These are phyloP conservation scores for Quambalaria eucalypti DNA, from an alignment of 1,284 basidiomycete species.

Conservation along the genomic window DNA sequence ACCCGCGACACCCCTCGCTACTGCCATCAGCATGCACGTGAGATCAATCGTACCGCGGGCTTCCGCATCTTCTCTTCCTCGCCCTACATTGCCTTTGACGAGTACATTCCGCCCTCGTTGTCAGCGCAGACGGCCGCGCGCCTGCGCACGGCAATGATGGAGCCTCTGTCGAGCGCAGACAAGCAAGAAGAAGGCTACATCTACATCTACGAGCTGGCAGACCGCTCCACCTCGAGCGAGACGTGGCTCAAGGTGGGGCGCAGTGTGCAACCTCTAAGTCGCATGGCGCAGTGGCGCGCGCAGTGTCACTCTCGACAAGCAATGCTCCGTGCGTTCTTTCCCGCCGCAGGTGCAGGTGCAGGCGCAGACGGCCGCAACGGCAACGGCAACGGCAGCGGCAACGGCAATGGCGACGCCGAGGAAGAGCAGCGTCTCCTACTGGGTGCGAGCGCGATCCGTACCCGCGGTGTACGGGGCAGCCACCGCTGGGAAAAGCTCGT, in stretches of 20 bases:
- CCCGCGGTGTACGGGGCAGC: conserved; percentile 11
- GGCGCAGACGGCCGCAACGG: neutral
- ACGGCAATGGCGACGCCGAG: neutral
- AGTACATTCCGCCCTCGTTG: conserved; percentile 3
- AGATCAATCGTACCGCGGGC: conserved; percentile 23
- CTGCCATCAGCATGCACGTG: conserved; percentile 25
- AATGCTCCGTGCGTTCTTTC: conserved; percentile 11
- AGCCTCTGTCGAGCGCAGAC: conserved; percentile 8
- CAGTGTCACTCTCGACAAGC: conserved; percentile 24
- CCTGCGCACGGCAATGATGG: conserved; percentile 15
- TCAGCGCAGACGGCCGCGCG: conserved; percentile 14
- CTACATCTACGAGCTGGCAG: conserved; percentile 28
- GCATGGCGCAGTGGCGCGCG: conserved; percentile 21
- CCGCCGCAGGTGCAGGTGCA: neutral
- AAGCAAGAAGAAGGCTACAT: conserved; percentile 18
- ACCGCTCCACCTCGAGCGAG: conserved; percentile 6
- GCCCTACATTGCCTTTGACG: conserved; percentile 5
- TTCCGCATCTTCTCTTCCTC: conserved; percentile 10
- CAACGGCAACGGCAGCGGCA: neutral
- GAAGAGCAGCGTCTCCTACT: conserved; percentile 13
- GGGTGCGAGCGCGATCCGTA: conserved; percentile 6
- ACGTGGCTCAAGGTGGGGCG: conserved; percentile 28
- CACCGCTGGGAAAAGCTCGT: conserved; percentile 28
- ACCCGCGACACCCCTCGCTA: conserved; percentile 3
- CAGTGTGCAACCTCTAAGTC: conserved; percentile 16